phyloP scores from a whole-genome alignment of 495 filamentous ascomycete species.

The Geoglossum glabrum region DNA sequence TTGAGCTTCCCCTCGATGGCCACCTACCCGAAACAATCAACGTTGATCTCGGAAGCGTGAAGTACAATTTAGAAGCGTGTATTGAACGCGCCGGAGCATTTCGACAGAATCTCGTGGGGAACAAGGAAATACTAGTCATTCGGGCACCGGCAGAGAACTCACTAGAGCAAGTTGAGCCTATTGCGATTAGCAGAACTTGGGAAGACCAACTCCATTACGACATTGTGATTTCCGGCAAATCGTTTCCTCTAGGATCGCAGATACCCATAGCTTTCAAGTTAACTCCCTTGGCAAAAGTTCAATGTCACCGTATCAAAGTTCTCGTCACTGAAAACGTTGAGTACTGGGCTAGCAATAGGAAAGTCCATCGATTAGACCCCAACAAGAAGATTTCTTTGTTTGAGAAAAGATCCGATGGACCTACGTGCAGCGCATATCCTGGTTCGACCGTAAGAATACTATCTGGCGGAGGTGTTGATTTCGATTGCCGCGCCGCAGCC shows the following conservation, averaged over 20 bases:
- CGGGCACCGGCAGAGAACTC: conserved; percentile 81
- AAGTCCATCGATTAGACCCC: conserved; percentile 69
- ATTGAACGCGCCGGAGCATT: conserved; percentile 87
- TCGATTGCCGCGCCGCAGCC: conserved; percentile 37
- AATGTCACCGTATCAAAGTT: conserved; percentile 90
- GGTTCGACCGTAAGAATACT: conserved; percentile 62
- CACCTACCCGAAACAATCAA: conserved; percentile 81
- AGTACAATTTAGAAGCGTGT: conserved; percentile 72
- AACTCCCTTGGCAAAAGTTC: conserved; percentile 87
- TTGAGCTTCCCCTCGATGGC: conserved; percentile 86
- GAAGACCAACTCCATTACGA: conserved; percentile 98
- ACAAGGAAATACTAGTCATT: conserved; percentile 68
- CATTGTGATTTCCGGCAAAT: conserved; percentile 97
- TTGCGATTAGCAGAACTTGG: conserved; percentile 92
- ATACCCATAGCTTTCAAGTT: conserved; percentile 96
- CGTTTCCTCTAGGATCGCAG: conserved; percentile 78
- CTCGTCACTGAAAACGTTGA: conserved; percentile 87
- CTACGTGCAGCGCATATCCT: conserved; percentile 53
- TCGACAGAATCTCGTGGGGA: conserved; percentile 70
- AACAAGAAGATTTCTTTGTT: conserved; percentile 71
- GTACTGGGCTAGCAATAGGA: conserved; percentile 76
- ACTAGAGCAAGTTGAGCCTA: conserved; percentile 83
- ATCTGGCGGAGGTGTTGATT: conserved; percentile 61
- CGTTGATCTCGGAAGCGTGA: conserved; percentile 71
- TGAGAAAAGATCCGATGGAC: conserved; percentile 74